phyloP scores from a whole-genome alignment of 2,329 filamentous ascomycete species.

The Cadophora luteo-olivacea region DNA sequence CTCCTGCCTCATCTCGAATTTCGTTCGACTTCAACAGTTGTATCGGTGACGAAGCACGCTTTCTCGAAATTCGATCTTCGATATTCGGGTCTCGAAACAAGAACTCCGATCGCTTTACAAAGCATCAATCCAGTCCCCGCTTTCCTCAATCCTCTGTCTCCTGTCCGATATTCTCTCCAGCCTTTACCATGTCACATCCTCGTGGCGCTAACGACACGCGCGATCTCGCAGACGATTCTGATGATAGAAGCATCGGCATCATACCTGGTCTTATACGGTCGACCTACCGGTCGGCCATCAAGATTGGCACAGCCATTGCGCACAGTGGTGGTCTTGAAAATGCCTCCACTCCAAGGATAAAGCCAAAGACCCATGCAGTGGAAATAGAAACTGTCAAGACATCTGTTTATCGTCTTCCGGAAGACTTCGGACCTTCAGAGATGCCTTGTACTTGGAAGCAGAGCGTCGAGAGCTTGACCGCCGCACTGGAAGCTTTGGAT shows the following conservation, averaged over 20 bases:
- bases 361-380: background rate
- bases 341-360: background rate
- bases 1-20: background rate
- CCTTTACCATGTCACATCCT: background rate
- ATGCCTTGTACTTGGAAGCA: background rate
- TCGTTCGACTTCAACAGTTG: background rate
- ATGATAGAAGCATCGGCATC: background rate
- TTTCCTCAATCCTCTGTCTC: background rate
- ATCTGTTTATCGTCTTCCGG: background rate
- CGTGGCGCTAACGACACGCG: too few relatives aligned
- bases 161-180: background rate
- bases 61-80: background rate
- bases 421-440: background rate
- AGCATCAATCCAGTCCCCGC: background rate
- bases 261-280: background rate
- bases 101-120: background rate
- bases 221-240: too few relatives aligned
- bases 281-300: background rate
- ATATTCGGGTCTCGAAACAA: background rate
- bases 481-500: background rate
- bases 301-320: background rate
- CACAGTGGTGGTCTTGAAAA: too few relatives aligned
- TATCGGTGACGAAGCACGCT: background rate
- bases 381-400: background rate
- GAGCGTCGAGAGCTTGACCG: constrained; percentile 3